Evolutionary conservation across 805 yeast genomes (phyloP).

Genomic region (Kodamaea kaohsiungensis): DNA sequence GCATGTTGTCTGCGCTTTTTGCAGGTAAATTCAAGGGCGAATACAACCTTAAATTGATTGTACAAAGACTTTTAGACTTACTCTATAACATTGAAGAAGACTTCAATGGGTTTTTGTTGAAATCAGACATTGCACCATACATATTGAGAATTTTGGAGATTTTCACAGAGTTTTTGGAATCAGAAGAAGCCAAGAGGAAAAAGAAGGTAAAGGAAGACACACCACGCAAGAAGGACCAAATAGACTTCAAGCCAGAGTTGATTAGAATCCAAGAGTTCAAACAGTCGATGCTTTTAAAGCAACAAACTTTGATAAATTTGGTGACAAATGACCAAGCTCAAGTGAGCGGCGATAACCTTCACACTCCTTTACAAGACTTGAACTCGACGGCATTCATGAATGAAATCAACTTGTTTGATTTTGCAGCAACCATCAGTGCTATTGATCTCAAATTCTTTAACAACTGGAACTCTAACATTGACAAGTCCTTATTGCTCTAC

Average conservation of each 20-base stretch:
- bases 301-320: constrained; percentile 36
- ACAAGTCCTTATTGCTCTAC: constrained; percentile 71
- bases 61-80: constrained; percentile 53
- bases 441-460: constrained; percentile 67
- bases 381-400: constrained; percentile 54
- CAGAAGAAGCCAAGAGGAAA: constrained; percentile 1
- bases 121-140: constrained; percentile 58
- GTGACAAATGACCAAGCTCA: constrained; percentile 18
- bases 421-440: constrained; percentile 64
- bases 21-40: constrained; percentile 26
- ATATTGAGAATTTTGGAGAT: constrained; percentile 52
- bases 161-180: constrained; percentile 38
- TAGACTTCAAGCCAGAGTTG: neutral
- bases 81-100: constrained; percentile 57
- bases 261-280: constrained; percentile 52
- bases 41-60: constrained; percentile 29
- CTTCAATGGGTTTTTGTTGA: constrained; percentile 71
- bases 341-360: constrained; percentile 1
- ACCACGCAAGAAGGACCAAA: neutral
- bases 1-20: constrained; percentile 21
- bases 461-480: constrained; percentile 78
- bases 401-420: constrained; percentile 45
- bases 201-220: constrained; percentile 2
- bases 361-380: constrained; percentile 26
- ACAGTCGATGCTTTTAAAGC: constrained; percentile 50